Evolutionary conservation across 1,139 yeast genomes (phyloP), one percentile per base, ranked within the genome.

Genomic region (Sugiyamaella xylanicola): DNA sequence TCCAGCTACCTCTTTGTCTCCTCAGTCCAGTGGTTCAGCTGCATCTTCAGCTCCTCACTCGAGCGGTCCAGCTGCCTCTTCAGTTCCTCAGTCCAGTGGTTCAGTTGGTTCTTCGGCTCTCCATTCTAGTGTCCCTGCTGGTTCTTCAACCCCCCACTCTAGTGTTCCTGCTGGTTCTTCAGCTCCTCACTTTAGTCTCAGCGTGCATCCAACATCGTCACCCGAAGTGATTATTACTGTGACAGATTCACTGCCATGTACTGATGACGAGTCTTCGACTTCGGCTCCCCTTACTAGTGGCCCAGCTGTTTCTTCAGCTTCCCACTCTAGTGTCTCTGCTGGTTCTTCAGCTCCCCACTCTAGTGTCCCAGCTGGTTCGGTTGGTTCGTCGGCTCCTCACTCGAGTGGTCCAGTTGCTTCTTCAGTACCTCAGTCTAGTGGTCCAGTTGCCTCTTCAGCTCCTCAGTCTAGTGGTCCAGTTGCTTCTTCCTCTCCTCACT

Each of bases 381-480:
- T 13, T 36, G 16, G 9, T 36, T 36, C 41, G 5, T 17, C 19
- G 7, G 41, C 9, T 13, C 19, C 40, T 40, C 29, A 40, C 22
- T 40, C 43, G 11, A 25, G 29, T 25, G 29, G 8, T 25, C 5
- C 8, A 5, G 8, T 9, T 25, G 8, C 5, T 5, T 5, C 9
- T 9, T 25, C 29, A 5, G 8, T 9, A 25, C 8, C 29, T 25
- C 9, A 5, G 5, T 25, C 29, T 25, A 5, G 29, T 5, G 29
- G 29, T 25, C 29, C 29, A 9, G n/a, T n/a, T n/a, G 5, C 5
- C 29, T 25, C 29, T 9, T 5, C 40, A 4, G 17, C 51, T 15
- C 29, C 51, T 40, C 44, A 51, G 4, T 41, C 55, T 17, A 15
- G 19, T 13, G 4, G 9, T 36, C 19, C 41, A 5, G 16, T 13